Base-by-base conservation (phyloP, 768 basidiomycete genomes). In the Lactarius pseudohatsudake region DNA sequence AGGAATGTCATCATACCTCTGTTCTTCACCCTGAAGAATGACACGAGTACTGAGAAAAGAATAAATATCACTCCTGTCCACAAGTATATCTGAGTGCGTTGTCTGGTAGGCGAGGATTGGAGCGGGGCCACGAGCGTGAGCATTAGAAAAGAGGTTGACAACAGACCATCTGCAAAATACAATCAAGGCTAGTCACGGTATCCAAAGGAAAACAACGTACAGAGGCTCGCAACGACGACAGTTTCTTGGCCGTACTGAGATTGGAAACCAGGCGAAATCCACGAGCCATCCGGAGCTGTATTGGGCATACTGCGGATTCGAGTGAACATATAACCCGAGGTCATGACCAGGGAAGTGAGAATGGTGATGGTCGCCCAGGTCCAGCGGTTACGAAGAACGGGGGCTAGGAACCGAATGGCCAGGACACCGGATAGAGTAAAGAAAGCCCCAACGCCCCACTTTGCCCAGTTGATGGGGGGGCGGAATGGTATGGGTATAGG, bases 261-360 rank as follows among this genome's bases (percentile, higher is more conserved):
- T 75, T 89, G 88, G 78, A 88, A 98, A 5, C 96, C 96, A 11
- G 79, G 82, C 10, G 94, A 91, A 72, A 99, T 89, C 90, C 94
- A 95, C 58, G 83, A 79, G 28, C 88, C 87, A 63, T 85, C 82
- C 0, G 80, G 79, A 34, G 85, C 86, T 28, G 79, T 80, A 74
- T 85, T 94, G 3, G 94, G 95, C 57, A 83, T 82, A 38, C 82
- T 83, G 68, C 96, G 88, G 72, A 99, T 99, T 69, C 89, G 90
- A 65, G 91, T 91, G 79, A 96, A 99, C 97, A 99, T 99, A 81
- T 87, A 91, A 9, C 97, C 97, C 10, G 90, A 87, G 26, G 88
- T 96, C 89, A 98, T 96, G 72, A 93, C 78, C 36, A 90, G 77
- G 22, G 92, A 88, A 10, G 86, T 83, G 32, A 85, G 74, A 47